Base-by-base conservation (phyloP, 495 filamentous ascomycete species). In the Penicillium fimorum region DNA sequence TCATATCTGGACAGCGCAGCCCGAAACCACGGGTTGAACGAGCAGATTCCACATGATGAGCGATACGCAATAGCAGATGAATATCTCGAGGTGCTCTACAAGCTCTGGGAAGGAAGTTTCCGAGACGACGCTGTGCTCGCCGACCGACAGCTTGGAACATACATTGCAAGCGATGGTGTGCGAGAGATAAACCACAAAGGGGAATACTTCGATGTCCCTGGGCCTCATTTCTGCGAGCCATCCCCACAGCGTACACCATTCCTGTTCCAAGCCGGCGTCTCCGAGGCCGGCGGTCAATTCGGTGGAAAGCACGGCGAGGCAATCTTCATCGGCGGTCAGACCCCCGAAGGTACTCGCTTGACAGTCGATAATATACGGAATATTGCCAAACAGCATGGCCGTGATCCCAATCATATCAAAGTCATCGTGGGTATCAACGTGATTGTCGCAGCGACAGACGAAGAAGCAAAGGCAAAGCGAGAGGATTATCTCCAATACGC, bases 71-170 rank as follows among this genome's bases (percentile, higher is more conserved):
- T 79, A 54, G 82, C 81, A 11, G 76, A 84, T 47, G 84, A 87
- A 60, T 86, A 85, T 62, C 65, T 85, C 46, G 65, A 73, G 18
- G 81, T 85, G 6, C 74, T 86, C 46, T 85, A 85, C 70, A 84
- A 83, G 62, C 77, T 86, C 12, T 77, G 79, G 62, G 77, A 84
- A 61, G 79, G 77, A n/a, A 83, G 79, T 8, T 84, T 83, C 76
- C 73, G 80, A 11, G 77, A 83, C 52, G 82, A 84, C 47, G 80
- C 83, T 22, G 76, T 85, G 9, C 55, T 75, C 10, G 75, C 75
- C 2, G 74, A 86, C 55, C 72, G 77, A 35, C 60, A 73, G 24
- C 55, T 43, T 1, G 77, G 77, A 6, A 63, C 76, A 41, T 83
- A 82, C 64, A 78, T 78, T 8, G 74, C 79, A 11, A 79, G 78